Conservation (phyloP, 139 green algal species). For the Micractinium sp. region DNA sequence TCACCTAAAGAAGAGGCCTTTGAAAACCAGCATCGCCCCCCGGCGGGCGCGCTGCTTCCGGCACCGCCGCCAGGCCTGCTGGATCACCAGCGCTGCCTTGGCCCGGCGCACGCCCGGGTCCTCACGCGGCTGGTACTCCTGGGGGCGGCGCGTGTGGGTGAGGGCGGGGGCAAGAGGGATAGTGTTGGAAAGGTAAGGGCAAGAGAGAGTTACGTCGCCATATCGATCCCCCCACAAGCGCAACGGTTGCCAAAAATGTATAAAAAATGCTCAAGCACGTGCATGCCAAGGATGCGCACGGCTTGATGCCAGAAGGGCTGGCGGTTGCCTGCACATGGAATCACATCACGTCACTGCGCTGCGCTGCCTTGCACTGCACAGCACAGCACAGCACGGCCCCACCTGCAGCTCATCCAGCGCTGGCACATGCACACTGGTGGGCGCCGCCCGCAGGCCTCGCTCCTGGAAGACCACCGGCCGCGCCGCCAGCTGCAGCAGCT, state of each 20-base stretch:
- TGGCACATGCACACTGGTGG: background rate
- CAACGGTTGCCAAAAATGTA: too few species aligned
- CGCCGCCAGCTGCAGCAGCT: background rate
- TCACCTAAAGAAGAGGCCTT: background rate
- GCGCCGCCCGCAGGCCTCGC: background rate
- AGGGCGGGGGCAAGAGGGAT: background rate
- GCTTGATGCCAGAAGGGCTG: too few species aligned
- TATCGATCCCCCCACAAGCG: background rate
- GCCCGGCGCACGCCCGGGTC: background rate
- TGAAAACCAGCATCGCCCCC: background rate
- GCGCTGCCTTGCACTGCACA: too few species aligned
- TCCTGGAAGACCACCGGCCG: background rate
- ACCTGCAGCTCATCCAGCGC: slow-evolving; percentile 6
- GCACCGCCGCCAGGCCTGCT: background rate
- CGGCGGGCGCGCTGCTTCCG: background rate
- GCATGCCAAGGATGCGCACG: too few species aligned
- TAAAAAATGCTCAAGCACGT: background rate
- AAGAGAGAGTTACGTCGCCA: background rate
- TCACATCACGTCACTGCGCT: too few species aligned
- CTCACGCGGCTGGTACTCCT: background rate
- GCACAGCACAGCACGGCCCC: background rate
- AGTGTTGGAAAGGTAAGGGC: background rate
- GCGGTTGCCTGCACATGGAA: too few species aligned
- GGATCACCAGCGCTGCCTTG: background rate
- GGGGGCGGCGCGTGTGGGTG: background rate